Conservation (phyloP, 768 basidiomycete genomes). For the Boletus reticuloceps region DNA sequence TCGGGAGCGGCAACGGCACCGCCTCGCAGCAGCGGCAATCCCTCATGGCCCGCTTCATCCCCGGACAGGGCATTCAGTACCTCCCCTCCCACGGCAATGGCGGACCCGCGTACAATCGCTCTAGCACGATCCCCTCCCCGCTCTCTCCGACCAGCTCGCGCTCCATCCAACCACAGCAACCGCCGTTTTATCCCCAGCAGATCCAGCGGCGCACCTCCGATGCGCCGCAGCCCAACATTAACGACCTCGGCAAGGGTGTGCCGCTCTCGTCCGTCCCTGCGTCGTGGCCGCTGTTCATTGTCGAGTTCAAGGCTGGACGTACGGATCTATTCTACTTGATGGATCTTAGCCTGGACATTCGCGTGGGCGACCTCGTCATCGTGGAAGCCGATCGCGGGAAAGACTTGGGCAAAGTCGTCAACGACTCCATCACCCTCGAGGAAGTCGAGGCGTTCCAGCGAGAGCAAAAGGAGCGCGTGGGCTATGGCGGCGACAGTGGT, state of each 20-base stretch:
- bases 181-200: slow-evolving; percentile 29
- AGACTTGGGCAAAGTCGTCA: slow-evolving; percentile 89
- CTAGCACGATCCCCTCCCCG: slow-evolving; percentile 45
- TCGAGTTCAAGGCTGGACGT: slow-evolving; percentile 96
- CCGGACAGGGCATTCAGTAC: slow-evolving; percentile 64
- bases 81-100: slow-evolving; percentile 37
- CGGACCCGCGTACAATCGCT: slow-evolving; percentile 37
- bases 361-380: slow-evolving; percentile 89
- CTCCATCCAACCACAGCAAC: slow-evolving; percentile 29
- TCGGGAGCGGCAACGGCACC: slow-evolving; percentile 18
- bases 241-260: slow-evolving; percentile 83
- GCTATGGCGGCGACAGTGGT: slow-evolving; percentile 36
- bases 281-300: slow-evolving; percentile 89
- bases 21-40: slow-evolving; percentile 28
- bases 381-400: slow-evolving; percentile 96
- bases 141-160: slow-evolving; percentile 48
- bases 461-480: slow-evolving; percentile 62
- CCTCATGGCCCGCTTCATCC: slow-evolving; percentile 59
- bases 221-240: slow-evolving; percentile 33
- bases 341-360: slow-evolving; percentile 61
- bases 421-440: slow-evolving; percentile 84
- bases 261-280: slow-evolving; percentile 81
- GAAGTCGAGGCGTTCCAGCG: slow-evolving; percentile 92
- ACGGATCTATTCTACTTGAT: slow-evolving; percentile 93
- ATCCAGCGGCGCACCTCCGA: slow-evolving; percentile 42